Conservation (phyloP, 805 yeast genomes). For the Lachancea thermotolerans region DNA sequence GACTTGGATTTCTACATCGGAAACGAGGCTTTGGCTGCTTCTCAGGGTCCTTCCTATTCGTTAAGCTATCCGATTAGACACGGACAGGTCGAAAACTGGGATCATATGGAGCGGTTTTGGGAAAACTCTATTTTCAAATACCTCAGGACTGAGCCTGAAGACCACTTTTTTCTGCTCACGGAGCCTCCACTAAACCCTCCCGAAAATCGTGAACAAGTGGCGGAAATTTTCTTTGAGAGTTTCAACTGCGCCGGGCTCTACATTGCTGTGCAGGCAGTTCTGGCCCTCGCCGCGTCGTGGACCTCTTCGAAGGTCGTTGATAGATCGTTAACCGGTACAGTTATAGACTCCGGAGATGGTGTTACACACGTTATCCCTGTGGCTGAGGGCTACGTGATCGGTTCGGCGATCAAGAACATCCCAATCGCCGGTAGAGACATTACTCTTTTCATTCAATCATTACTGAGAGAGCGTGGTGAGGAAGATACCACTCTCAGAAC, state of each 20-base stretch:
- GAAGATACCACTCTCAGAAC: conserved; percentile 87
- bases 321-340: conserved; percentile 95
- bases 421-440: conserved; percentile 99
- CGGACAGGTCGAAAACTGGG: conserved; percentile 99
- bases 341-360: conserved; percentile 97
- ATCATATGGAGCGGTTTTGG: conserved; percentile 99
- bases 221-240: conserved; percentile 97
- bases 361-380: conserved; percentile 99
- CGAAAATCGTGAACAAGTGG: conserved; percentile 96
- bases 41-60: conserved; percentile 86
- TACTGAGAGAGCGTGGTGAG: conserved; percentile 96
- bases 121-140: conserved; percentile 95
- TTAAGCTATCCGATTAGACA: conserved; percentile 90
- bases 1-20: conserved; percentile 94
- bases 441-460: conserved; percentile 84
- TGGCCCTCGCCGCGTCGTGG: conserved; percentile 99
- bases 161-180: conserved; percentile 88
- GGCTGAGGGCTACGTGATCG: conserved; percentile 98
- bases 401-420: conserved; percentile 92
- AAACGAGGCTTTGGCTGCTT: conserved; percentile 86
- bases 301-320: conserved; percentile 92
- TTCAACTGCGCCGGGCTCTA: conserved; percentile 98
- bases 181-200: conserved; percentile 99
- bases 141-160: conserved; percentile 97
- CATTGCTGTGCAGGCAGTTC: conserved; percentile 97